phyloP scores from a whole-genome alignment of 352 stramenopile species.

The Globisporangium viniferum region DNA sequence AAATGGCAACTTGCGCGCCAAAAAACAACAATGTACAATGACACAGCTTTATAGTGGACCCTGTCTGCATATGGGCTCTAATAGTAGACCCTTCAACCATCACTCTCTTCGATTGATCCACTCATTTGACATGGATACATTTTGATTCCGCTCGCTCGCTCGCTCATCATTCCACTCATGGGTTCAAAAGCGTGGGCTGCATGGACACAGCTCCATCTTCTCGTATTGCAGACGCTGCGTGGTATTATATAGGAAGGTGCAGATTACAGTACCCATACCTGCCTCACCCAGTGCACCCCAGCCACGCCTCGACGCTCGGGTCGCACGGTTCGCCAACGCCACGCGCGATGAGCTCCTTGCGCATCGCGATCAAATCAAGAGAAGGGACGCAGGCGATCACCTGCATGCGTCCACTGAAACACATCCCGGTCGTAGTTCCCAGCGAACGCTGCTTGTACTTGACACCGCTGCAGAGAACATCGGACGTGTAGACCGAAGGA shows the following conservation, averaged over 20 bases:
- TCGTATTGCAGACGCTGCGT: background rate
- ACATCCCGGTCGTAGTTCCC: constrained; percentile 24
- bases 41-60: background rate
- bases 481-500: constrained; percentile 23
- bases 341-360: constrained; percentile 27
- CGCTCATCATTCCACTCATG: background rate
- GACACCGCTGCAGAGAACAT: constrained; percentile 25
- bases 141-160: background rate
- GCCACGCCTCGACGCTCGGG: constrained; percentile 27
- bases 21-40: background rate
- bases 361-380: constrained; percentile 31
- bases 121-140: background rate
- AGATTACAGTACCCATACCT: background rate
- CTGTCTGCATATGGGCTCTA: background rate
- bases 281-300: background rate
- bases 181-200: too few species aligned
- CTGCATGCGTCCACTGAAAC: constrained; percentile 44
- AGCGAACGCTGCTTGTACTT: constrained; percentile 31
- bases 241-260: background rate
- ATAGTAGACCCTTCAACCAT: background rate
- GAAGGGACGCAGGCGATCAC: constrained; percentile 40
- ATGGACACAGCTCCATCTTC: background rate
- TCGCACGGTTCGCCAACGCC: constrained; percentile 25
- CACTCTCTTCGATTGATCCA: background rate
- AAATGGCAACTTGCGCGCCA: background rate